Conservation (phyloP, 1,139 yeast species). For the Kluyveromyces sp. region DNA sequence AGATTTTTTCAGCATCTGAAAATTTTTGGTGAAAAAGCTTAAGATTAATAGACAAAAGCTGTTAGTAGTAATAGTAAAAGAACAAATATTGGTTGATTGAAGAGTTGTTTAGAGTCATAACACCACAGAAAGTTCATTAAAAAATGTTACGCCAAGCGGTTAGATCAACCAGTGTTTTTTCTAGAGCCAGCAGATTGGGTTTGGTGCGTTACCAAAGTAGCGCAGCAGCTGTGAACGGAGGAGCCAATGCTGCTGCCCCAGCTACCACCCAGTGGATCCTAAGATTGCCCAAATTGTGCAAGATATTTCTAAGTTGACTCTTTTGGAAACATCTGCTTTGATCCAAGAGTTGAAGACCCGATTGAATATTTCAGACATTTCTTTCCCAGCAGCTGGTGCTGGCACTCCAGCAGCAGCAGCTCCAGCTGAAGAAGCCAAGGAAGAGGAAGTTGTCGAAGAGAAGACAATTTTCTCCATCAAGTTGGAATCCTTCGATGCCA, state of each 20-base stretch:
- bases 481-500: conserved; percentile 89
- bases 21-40: conserved; percentile 6
- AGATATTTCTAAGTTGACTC: conserved; percentile 79
- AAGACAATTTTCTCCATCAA: conserved; percentile 89
- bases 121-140: not conserved
- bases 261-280: conserved; percentile 63
- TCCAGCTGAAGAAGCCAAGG: conserved; percentile 69
- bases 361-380: conserved; percentile 87
- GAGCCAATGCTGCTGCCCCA: conserved; percentile 9
- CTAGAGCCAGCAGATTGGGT: conserved; percentile 10
- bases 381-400: conserved; percentile 68
- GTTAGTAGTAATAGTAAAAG: not conserved
- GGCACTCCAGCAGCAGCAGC: conserved; percentile 41
- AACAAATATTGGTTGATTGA: too few relatives aligned
- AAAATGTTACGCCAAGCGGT: conserved; percentile 19
- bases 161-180: conserved; percentile 21
- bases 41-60: conserved; percentile 2
- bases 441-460: conserved; percentile 77
- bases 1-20: conserved; percentile 4
- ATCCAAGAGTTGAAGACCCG: conserved; percentile 77
- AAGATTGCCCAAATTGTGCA: conserved; percentile 84
- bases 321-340: conserved; percentile 81
- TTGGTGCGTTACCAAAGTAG: conserved; percentile 48
- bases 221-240: conserved; percentile 18
- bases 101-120: too few relatives aligned